A percentile compares a stretch with the other conserved stretches of the same genome.
These are phyloP conservation scores for Coemansia sp. DNA, from an alignment of 192 early-diverging fungal species.

Conservation along the genomic window DNA sequence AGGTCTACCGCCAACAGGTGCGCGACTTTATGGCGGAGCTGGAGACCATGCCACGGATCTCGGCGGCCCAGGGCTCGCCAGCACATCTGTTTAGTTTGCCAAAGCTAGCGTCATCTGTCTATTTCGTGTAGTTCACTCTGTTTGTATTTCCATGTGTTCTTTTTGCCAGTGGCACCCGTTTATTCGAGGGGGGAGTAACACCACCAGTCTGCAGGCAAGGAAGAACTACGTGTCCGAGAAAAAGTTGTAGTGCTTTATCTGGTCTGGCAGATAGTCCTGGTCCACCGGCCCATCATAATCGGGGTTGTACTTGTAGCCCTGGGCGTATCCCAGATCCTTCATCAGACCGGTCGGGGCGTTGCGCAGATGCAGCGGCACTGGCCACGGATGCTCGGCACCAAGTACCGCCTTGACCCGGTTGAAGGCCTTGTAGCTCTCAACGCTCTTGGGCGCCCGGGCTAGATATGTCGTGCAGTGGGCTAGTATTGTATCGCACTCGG, in stretches of 20 bases:
- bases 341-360: slow-evolving; percentile 79
- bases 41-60: slow-evolving; percentile 33
- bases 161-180: too few species aligned
- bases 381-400: slow-evolving; percentile 58
- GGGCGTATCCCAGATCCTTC: slow-evolving; percentile 75
- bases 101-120: too few species aligned
- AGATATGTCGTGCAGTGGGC: slow-evolving; percentile 77
- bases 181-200: too few species aligned
- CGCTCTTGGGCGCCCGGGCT: slow-evolving; percentile 76
- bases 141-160: too few species aligned
- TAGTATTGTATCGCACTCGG: slow-evolving; percentile 83
- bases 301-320: slow-evolving; percentile 84
- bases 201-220: too few species aligned
- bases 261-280: slow-evolving; percentile 75
- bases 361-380: slow-evolving; percentile 80
- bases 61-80: neutral
- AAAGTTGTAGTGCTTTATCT: slow-evolving; percentile 58
- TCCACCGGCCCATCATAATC: slow-evolving; percentile 66
- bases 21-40: slow-evolving; percentile 35
- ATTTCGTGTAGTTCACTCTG: too few species aligned
- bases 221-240: too few species aligned
- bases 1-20: slow-evolving; percentile 43
- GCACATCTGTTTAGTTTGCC: too few species aligned
- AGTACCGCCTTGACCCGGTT: slow-evolving; percentile 62
- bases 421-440: slow-evolving; percentile 76